A percentile compares a stretch with the other conserved stretches of the same genome.
Evolutionary conservation across 805 yeast genomes (phyloP).

Genomic region (Ogataea saltuana): DNA sequence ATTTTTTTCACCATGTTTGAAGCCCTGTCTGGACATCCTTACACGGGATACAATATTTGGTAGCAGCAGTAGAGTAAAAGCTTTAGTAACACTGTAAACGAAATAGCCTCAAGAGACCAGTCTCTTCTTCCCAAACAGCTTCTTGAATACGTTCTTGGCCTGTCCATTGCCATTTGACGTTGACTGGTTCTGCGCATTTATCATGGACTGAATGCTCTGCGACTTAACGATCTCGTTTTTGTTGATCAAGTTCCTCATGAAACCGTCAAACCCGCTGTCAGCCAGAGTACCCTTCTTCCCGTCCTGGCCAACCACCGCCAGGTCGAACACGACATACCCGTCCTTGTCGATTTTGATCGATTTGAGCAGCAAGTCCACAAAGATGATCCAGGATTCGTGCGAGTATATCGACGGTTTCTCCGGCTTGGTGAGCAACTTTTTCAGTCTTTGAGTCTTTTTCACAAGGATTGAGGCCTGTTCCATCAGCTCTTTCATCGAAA

Average conservation of each 20-base stretch:
- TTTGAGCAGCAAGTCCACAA: conserved; percentile 18
- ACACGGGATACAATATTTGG: no score
- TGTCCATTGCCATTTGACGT: conserved; percentile 7
- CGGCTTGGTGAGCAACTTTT: conserved; percentile 19
- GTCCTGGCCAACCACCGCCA: conserved; percentile 6
- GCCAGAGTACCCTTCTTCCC: not conserved
- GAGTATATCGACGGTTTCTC: conserved; percentile 28
- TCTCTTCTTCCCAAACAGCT: conserved; percentile 23
- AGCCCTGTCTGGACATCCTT: not conserved
- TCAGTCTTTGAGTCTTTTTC: conserved; percentile 23
- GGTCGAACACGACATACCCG: conserved; percentile 22
- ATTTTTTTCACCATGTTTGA: not conserved
- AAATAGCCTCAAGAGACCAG: not conserved
- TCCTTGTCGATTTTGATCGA: conserved; percentile 19
- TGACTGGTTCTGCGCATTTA: conserved; percentile 2
- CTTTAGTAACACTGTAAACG: no score
- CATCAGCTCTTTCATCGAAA: conserved; percentile 26
- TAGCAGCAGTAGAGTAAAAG: no score
- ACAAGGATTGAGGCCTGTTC: conserved; percentile 29
- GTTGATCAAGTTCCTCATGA: conserved; percentile 13
- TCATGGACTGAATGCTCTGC: conserved; percentile 22
- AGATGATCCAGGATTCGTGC: conserved; percentile 23
- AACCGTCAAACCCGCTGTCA: conserved; percentile 17
- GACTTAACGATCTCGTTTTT: conserved; percentile 19
- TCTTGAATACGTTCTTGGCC: conserved; percentile 23